Evolutionary conservation across 2,329 filamentous ascomycete species (phyloP), one percentile per base, ranked within the genome.

Genomic region (Aspergillus ibericus): DNA sequence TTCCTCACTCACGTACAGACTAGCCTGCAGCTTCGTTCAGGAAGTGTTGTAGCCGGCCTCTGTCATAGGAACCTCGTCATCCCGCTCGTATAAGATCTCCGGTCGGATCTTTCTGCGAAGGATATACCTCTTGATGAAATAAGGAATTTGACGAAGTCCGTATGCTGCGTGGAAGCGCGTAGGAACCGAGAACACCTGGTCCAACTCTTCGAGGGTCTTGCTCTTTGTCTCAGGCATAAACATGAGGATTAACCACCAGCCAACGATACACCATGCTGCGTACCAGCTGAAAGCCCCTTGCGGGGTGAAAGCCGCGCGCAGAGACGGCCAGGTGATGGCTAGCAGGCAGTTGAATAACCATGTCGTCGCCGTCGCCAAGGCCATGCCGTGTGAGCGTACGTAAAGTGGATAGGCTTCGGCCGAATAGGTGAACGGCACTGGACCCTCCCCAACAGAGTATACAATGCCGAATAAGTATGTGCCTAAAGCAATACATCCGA

Each of bases 351-450:
- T 85, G 75, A 85, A 85, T 57, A 82, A 81, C 82, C 83, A 85
- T 22, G 80, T 83, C 48, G 81, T 84, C 1, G 88, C 88, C 1
- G 93, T 84, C 8, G 83, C 81, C 0, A 87, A 74, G 1, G 83
- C 83, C 85, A 88, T 88, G 40, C 85, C 85, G 51, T 86, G 78
- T 2, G 83, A 80, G 15, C 86, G 83, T 40, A 88, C 82, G 61
- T 87, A 86, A 2, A 88, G 75, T 4, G 86, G 86, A 66, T 88
- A 88, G 1, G 85, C 86, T 70, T 89, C 86, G 18, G 86, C 86
- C 0, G 84, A 87, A 69, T 88, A 89, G 0, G 85, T 88, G 66
- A 88, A 88, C 0, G 86, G 85, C 0, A 88, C 85, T 0, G 83
- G 83, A 0, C 86, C 86, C 68, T 86, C 85, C 36, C 86, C 86